Conservation (phyloP, 2,329 filamentous ascomycete species). For the Parafenestella ontariensis region DNA sequence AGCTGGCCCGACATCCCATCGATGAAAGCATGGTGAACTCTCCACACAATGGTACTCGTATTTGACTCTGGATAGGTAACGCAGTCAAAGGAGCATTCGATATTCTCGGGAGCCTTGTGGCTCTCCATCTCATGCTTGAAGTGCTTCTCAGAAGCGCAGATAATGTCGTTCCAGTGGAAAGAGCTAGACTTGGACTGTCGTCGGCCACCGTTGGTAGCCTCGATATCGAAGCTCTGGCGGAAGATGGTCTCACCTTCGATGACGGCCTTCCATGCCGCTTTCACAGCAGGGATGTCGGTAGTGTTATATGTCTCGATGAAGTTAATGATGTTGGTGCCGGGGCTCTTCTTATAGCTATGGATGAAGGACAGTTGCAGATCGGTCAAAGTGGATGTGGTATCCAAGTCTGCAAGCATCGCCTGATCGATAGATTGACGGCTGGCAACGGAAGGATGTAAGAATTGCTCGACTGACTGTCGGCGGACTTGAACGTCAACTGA, state of each 20-base stretch:
- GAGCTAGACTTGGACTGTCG: neutral
- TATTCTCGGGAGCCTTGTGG: conserved; percentile 5
- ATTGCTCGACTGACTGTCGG: conserved; percentile 2
- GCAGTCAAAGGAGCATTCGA: conserved; percentile 8
- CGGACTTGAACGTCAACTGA: conserved; percentile 4
- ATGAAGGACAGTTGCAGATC: conserved; percentile 30
- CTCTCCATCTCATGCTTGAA: conserved; percentile 7
- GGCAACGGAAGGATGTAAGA: neutral
- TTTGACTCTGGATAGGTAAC: conserved; percentile 3
- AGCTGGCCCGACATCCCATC: conserved; percentile 40
- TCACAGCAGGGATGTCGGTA: conserved; percentile 17
- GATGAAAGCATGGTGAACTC: conserved; percentile 43
- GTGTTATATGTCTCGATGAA: conserved; percentile 22
- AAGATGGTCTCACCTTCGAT: conserved; percentile 35
- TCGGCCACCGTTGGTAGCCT: neutral
- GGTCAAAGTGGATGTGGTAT: neutral
- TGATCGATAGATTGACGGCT: neutral
- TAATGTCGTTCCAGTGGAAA: conserved; percentile 6
- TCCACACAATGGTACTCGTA: conserved; percentile 36
- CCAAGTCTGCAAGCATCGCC: neutral
- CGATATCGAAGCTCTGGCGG: conserved; percentile 15
- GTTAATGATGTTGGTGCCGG: conserved; percentile 30
- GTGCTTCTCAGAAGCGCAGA: conserved; percentile 2
- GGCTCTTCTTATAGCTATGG: conserved; percentile 18
- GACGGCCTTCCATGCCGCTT: conserved; percentile 34